Evolutionary conservation across 1,284 basidiomycete genomes (phyloP).

Genomic region (Schizophyllum commune): DNA sequence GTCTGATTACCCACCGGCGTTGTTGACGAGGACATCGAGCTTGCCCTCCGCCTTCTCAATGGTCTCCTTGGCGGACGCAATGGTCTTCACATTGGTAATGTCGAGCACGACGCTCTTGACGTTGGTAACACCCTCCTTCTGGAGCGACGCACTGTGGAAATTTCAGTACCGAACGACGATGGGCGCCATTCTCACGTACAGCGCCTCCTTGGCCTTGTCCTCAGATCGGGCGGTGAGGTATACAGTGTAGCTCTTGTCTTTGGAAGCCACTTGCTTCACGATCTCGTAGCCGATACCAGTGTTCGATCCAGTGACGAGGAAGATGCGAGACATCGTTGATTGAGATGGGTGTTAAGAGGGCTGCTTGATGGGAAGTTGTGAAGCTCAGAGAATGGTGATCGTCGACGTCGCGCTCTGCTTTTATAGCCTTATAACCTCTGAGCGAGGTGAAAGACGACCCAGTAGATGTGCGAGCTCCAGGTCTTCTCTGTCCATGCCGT

Average conservation of each 20-base stretch:
- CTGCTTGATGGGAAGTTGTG: not conserved
- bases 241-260: constrained; percentile 10
- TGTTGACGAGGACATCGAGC: constrained; percentile 42
- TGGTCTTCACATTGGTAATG: constrained; percentile 25
- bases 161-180: not conserved
- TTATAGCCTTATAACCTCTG: not conserved
- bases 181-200: constrained; percentile 13
- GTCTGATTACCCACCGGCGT: constrained; percentile 28
- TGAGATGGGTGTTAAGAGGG: not conserved
- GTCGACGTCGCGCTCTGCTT: not conserved
- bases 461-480: no score
- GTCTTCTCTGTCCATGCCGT: no score
- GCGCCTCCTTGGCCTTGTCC: constrained; percentile 18
- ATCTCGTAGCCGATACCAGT: constrained; percentile 26
- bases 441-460: no score
- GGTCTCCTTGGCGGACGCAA: constrained; percentile 24
- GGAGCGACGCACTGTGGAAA: constrained; percentile 15
- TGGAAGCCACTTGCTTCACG: constrained; percentile 20
- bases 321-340: constrained; percentile 1
- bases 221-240: constrained; percentile 24
- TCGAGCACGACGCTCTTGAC: constrained; percentile 28
- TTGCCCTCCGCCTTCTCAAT: constrained; percentile 34
- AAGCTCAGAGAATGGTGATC: not conserved
- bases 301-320: constrained; percentile 15
- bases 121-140: constrained; percentile 17